These are phyloP conservation scores for Aspergillus sp. DNA, from an alignment of 2,329 filamentous ascomycete species.

Conservation along the genomic window DNA sequence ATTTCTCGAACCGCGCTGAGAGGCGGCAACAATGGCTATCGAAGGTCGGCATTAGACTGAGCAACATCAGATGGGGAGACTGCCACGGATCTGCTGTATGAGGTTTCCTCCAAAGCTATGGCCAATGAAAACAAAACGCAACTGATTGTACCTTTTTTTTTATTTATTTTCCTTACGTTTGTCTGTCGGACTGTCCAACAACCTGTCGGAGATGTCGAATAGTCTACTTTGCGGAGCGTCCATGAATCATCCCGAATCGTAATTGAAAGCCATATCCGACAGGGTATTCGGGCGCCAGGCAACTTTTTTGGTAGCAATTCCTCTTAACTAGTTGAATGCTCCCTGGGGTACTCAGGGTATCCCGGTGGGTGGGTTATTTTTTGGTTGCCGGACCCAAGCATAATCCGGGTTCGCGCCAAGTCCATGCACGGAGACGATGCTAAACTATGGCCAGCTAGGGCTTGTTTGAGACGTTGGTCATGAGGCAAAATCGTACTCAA, in stretches of 20 bases:
- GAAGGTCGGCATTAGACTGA: not conserved
- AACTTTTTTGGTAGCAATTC: not conserved
- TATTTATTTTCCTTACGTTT: not conserved
- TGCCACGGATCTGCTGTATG: not conserved
- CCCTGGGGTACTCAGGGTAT: not conserved
- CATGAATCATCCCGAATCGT: not conserved
- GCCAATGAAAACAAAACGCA: not conserved
- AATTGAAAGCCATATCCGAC: not conserved
- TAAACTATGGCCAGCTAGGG: not conserved
- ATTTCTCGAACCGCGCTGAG: not conserved
- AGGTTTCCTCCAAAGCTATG: not conserved
- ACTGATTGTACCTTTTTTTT: not conserved
- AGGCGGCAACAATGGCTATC: not conserved
- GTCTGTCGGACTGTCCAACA: not conserved
- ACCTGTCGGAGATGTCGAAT: not conserved
- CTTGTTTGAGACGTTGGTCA: too few species aligned
- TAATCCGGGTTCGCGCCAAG: not conserved
- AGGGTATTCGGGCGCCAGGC: not conserved
- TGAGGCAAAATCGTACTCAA: not conserved
- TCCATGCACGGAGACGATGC: not conserved
- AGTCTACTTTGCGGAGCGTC: not conserved
- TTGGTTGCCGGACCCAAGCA: not conserved
- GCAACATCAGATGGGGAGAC: not conserved
- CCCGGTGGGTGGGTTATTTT: not conserved
- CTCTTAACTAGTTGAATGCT: not conserved